Percentiles rank a stretch among this genome's conserved stretches.
These are phyloP conservation scores for Phaseolus coccineus DNA, from an alignment of 331 rosid species.

Conservation along the genomic window DNA sequence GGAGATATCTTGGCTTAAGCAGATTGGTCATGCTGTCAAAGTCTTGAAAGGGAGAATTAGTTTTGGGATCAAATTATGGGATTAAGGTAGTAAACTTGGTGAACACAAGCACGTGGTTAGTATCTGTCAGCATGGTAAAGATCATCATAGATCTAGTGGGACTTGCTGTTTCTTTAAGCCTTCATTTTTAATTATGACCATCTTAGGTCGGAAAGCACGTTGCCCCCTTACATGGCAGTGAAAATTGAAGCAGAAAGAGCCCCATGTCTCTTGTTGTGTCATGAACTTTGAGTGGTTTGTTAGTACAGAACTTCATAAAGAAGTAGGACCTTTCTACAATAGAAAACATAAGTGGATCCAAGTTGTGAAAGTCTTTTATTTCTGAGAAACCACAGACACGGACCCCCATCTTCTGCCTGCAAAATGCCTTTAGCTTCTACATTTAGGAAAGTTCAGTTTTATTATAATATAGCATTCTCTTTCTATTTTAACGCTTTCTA, in stretches of 20 bases:
- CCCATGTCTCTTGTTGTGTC: slow-evolving; percentile 44
- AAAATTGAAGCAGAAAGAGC: slow-evolving; percentile 41
- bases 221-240: slow-evolving; percentile 45
- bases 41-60: slow-evolving; percentile 31
- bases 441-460: slow-evolving; percentile 28
- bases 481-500: slow-evolving; percentile 27
- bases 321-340: slow-evolving; percentile 41
- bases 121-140: slow-evolving; percentile 25
- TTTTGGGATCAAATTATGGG: slow-evolving; percentile 29
- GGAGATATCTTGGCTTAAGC: slow-evolving; percentile 36
- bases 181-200: slow-evolving; percentile 41
- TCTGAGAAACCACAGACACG: slow-evolving; percentile 35
- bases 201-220: slow-evolving; percentile 47
- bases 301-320: slow-evolving; percentile 42
- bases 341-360: slow-evolving; percentile 42
- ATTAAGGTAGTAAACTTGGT: slow-evolving; percentile 28
- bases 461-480: background rate
- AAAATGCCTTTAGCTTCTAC: slow-evolving; percentile 30
- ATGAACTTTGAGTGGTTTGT: slow-evolving; percentile 32
- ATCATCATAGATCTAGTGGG: slow-evolving; percentile 34
- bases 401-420: slow-evolving; percentile 43
- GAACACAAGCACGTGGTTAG: slow-evolving; percentile 22
- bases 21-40: slow-evolving; percentile 45
- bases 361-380: slow-evolving; percentile 37
- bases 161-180: slow-evolving; percentile 49